These are phyloP conservation scores for Cicer chorassanicum DNA, from an alignment of 306 rosid species.

Conservation along the genomic window DNA sequence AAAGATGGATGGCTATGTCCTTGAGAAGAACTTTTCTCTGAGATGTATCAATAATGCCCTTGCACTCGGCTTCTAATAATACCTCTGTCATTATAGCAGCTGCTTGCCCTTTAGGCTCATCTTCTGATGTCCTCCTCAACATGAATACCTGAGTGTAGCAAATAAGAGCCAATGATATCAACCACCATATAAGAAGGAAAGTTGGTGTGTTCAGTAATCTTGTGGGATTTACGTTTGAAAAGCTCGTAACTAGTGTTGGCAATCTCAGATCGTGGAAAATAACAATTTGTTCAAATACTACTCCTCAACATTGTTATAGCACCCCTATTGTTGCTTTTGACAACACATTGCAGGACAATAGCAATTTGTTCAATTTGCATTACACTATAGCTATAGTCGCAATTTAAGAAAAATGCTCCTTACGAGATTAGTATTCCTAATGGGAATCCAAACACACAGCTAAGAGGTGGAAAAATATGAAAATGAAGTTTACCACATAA, in stretches of 20 bases:
- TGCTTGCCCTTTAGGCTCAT: slow-evolving; percentile 76
- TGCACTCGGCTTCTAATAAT: slow-evolving; percentile 71
- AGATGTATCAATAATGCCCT: slow-evolving; percentile 70
- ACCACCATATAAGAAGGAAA: slow-evolving; percentile 36
- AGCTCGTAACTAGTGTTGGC: neutral
- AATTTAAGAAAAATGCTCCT: too few species aligned
- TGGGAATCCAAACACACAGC: neutral
- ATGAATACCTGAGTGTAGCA: slow-evolving; percentile 58
- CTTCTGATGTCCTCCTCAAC: slow-evolving; percentile 74
- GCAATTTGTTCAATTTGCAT: too few species aligned
- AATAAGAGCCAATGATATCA: slow-evolving; percentile 26
- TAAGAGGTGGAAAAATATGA: neutral
- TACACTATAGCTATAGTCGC: too few species aligned
- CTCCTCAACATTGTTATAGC: too few species aligned
- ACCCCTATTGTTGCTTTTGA: too few species aligned
- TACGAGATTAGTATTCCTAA: neutral
- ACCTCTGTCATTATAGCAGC: slow-evolving; percentile 78
- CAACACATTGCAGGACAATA: too few species aligned
- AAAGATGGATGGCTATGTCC: slow-evolving; percentile 69
- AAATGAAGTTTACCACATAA: slow-evolving; percentile 29
- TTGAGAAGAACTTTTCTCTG: slow-evolving; percentile 71
- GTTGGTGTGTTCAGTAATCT: slow-evolving; percentile 18
- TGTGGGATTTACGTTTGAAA: slow-evolving; percentile 2
- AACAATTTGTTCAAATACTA: too few species aligned
- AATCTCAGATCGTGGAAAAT: too few species aligned